Base-by-base conservation (phyloP, 202 grass and related monocot species). In the Schoenoplectus tabernaemontani region DNA sequence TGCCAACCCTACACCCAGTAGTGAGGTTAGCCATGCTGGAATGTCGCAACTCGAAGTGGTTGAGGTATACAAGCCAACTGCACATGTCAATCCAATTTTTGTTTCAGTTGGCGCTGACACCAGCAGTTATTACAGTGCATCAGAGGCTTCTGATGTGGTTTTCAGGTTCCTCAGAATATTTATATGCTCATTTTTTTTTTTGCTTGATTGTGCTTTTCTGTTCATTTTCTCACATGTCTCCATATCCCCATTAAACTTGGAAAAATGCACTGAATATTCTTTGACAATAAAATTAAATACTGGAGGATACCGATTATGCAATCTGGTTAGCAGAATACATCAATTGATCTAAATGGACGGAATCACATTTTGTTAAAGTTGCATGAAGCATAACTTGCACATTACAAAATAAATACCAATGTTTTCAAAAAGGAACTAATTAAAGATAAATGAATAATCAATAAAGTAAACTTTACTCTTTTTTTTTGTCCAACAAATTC, bases 51-150 rank as follows among this genome's bases (percentile, higher is more conserved):
- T 94, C 65, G 91, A 97, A 83, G 74, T 97, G 41, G 66, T 87
- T 19, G 94, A 94, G 80, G 77, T 92, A 70, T 97, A 94, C 79
- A 94, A 94, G 79, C 84, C 91, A 75, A 92, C 82, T 66, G 84
- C 87, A 32, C 94, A 97, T 85, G 91, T 94, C 32, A 97, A 97
- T 83, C 86, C 89, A 41, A 85, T 97, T 88, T 90, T 94, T 78
- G 39, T 84, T 61, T 58, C 94, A 78, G 82, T 97, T 54, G 91
- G 82, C 63, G 89, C 87, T 83, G 91, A 97, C 74, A 89, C 80
- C 9, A 85, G 87, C 67, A 92, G 66, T 82, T 97, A 89, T 76
- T 97, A 97, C 81, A 92, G 87, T 77, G 83, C 86, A 81, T 84
- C 87, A 64, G 94, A 97, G 81, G 89, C 84, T 43, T 87, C 84